These are phyloP conservation scores for Aurantiochytrium sp. DNA, from an alignment of 108 stramenopile genomes.

Conservation along the genomic window DNA sequence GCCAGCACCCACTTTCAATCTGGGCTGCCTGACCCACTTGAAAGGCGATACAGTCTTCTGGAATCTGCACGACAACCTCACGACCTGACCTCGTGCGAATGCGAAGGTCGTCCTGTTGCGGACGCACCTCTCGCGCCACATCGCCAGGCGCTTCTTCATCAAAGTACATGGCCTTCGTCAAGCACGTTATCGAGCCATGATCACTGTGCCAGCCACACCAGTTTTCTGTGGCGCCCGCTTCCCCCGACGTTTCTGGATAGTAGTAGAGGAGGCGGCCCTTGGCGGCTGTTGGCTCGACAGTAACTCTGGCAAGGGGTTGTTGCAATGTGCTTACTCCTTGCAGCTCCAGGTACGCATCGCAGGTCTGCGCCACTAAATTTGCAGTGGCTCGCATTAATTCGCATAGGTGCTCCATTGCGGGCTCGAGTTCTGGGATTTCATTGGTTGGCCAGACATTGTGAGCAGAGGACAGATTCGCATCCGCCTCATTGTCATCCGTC, in stretches of 20 bases:
- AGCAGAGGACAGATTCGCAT: constrained; percentile 53
- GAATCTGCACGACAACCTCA: constrained; percentile 57
- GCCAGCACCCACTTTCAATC: constrained; percentile 72
- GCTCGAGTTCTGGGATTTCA: constrained; percentile 63
- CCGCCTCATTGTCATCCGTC: neutral
- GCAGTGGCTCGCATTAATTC: constrained; percentile 63
- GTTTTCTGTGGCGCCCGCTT: neutral
- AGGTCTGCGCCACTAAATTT: constrained; percentile 60
- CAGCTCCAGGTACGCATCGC: constrained; percentile 59
- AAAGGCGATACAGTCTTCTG: constrained; percentile 62
- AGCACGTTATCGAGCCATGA: constrained; percentile 78
- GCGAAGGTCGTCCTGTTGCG: constrained; percentile 61
- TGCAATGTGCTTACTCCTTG: constrained; percentile 28
- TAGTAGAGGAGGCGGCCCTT: constrained; percentile 89
- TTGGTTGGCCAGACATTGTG: constrained; percentile 71
- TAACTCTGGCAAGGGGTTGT: constrained; percentile 53
- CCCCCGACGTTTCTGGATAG: constrained; percentile 41
- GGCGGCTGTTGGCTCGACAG: constrained; percentile 47
- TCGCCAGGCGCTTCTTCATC: constrained; percentile 44
- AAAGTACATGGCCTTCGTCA: constrained; percentile 68
- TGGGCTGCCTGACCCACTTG: constrained; percentile 84
- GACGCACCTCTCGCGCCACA: constrained; percentile 33
- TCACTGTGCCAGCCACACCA: constrained; percentile 92
- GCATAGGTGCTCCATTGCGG: constrained; percentile 63
- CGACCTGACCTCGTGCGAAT: constrained; percentile 58